These are phyloP conservation scores for Camelina laxa DNA, from an alignment of 345 rosid species.

Conservation along the genomic window DNA sequence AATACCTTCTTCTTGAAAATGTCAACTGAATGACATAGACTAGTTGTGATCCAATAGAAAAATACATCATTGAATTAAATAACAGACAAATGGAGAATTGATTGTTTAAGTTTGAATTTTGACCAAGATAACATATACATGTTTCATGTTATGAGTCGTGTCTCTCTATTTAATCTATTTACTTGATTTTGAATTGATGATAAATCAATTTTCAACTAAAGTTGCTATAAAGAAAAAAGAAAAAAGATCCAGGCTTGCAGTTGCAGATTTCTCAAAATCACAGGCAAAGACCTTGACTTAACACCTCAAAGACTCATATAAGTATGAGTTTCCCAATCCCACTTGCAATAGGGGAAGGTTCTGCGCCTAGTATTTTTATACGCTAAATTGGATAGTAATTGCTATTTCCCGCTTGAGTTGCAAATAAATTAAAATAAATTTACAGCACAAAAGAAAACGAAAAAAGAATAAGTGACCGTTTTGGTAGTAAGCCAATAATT, in stretches of 20 bases:
- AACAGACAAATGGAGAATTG: background rate
- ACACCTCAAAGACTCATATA: background rate
- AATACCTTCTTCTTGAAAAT: background rate
- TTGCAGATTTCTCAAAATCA: slow-evolving; percentile 28
- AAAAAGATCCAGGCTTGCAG: slow-evolving; percentile 24
- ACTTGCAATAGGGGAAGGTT: background rate
- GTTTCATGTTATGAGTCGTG: background rate
- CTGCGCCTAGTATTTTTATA: background rate
- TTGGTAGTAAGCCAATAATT: slow-evolving; percentile 13
- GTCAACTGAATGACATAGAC: background rate
- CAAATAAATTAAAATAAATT: background rate
- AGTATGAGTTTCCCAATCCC: background rate
- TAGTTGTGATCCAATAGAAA: background rate
- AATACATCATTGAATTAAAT: background rate
- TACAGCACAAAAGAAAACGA: background rate
- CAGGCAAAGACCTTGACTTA: slow-evolving; percentile 33
- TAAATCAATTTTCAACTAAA: slow-evolving; percentile 18
- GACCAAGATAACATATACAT: slow-evolving; percentile 13
- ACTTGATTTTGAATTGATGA: background rate
- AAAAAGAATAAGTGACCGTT: slow-evolving; percentile 8
- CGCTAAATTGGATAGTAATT: slow-evolving; percentile 14
- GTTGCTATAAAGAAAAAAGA: slow-evolving; percentile 14
- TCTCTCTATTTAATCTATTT: background rate
- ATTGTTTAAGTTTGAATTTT: background rate
- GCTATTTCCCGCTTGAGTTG: background rate